phyloP scores from a whole-genome alignment of 78 protist genomes.

The Cavenderia fasciculata region DNA sequence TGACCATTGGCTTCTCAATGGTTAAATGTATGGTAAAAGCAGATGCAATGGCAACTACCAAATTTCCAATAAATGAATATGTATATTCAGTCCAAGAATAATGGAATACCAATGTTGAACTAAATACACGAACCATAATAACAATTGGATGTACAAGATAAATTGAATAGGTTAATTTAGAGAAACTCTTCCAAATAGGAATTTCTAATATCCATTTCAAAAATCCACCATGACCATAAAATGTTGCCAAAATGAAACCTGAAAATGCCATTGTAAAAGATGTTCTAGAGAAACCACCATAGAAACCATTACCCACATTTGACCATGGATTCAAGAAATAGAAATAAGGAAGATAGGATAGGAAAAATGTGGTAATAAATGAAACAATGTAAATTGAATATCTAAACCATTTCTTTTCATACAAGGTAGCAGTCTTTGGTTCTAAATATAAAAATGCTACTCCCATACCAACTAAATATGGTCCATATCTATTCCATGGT shows the following conservation, averaged over 20 bases:
- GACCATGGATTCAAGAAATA: neutral
- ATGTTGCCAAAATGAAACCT: neutral
- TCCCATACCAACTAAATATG: neutral
- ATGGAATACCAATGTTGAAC: neutral
- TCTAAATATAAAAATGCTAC: slow-evolving; percentile 3
- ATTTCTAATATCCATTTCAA: neutral
- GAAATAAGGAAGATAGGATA: neutral
- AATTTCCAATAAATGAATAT: neutral
- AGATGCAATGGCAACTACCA: neutral
- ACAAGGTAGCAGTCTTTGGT: neutral
- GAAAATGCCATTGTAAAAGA: neutral
- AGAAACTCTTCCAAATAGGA: neutral
- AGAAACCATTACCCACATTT: neutral
- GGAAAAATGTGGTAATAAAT: neutral
- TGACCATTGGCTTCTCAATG: neutral
- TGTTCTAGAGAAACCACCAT: neutral
- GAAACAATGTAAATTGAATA: neutral
- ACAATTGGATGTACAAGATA: neutral
- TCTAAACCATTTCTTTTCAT: neutral
- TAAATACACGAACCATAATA: neutral
- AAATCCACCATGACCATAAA: neutral
- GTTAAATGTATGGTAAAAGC: neutral
- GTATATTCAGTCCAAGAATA: neutral
- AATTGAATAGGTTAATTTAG: neutral
- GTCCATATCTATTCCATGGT: neutral